phyloP scores from a whole-genome alignment of 441 rosid genomes.

The Rhodomyrtus psidioides region DNA sequence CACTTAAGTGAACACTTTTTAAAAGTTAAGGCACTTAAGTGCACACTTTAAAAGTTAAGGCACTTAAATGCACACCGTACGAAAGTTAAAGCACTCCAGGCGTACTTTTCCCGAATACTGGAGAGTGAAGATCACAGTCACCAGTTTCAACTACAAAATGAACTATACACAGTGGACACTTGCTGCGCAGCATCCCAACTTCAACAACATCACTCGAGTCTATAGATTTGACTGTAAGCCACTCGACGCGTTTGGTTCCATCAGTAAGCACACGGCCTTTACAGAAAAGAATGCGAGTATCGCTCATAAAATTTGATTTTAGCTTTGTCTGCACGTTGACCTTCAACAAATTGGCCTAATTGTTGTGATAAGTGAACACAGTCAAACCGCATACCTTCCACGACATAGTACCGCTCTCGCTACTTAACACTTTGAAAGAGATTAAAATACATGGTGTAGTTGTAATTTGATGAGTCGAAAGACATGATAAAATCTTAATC shows the following conservation, averaged over 20 bases:
- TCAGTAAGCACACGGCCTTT: constrained; percentile 37
- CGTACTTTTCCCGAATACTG: too few species aligned
- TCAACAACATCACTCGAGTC: constrained; percentile 70
- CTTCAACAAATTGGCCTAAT: not conserved
- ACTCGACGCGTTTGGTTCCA: constrained; percentile 57
- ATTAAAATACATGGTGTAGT: not conserved
- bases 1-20: too few species aligned
- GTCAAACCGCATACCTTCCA: not conserved
- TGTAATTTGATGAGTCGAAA: not conserved
- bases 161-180: constrained; percentile 90
- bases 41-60: too few species aligned
- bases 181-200: constrained; percentile 80
- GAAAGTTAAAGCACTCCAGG: too few species aligned
- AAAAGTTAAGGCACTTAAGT: too few species aligned
- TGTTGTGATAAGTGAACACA: not conserved
- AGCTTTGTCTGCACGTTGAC: not conserved
- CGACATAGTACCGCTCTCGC: not conserved
- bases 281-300: not conserved
- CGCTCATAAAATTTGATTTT: not conserved
- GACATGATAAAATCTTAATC: not conserved
- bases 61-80: too few species aligned
- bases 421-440: not conserved
- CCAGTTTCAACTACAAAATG: constrained; percentile 74
- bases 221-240: constrained; percentile 87
- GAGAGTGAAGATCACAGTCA: constrained; percentile 78